These are phyloP conservation scores for Penicillium macrosclerotiorum DNA, from an alignment of 495 filamentous ascomycete genomes.

Conservation along the genomic window DNA sequence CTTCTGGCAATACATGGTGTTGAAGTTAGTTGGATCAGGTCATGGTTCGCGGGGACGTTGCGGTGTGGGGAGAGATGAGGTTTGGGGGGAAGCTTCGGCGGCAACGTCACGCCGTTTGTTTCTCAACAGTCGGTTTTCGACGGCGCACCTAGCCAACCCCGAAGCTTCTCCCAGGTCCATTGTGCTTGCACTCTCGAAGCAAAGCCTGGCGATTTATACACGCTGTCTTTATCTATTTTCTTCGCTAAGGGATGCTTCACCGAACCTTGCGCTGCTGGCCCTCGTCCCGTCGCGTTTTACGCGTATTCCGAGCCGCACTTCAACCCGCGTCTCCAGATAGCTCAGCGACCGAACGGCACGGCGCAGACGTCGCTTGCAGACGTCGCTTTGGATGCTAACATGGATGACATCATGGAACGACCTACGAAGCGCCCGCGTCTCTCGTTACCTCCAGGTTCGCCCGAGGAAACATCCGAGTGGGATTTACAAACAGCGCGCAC, in stretches of 20 bases:
- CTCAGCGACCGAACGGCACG: constrained; percentile 1
- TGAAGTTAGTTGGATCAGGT: constrained; percentile 12
- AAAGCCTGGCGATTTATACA: neutral
- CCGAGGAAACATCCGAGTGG: constrained; percentile 34
- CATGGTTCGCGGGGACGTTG: constrained; percentile 10
- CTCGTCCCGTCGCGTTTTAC: neutral
- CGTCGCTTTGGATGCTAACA: neutral
- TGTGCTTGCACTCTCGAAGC: too few species aligned
- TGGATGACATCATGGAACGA: constrained; percentile 47
- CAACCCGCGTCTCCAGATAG: neutral
- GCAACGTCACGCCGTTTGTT: constrained; percentile 28
- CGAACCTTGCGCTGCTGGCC: neutral
- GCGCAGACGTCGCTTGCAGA: too few species aligned
- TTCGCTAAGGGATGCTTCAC: neutral
- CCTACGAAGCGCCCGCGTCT: constrained; percentile 57
- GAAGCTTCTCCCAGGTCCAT: neutral
- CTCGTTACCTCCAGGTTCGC: constrained; percentile 37
- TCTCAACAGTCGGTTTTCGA: constrained; percentile 13
- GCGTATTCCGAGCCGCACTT: neutral
- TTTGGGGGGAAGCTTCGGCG: constrained; percentile 16
- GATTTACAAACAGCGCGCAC: constrained; percentile 57
- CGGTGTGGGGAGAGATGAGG: constrained; percentile 15
- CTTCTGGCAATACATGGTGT: constrained; percentile 89
- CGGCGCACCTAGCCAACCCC: neutral
- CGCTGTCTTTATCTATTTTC: neutral